These are phyloP conservation scores for Xylaria sp. DNA, from an alignment of 2,329 filamentous ascomycete genomes.

Conservation along the genomic window DNA sequence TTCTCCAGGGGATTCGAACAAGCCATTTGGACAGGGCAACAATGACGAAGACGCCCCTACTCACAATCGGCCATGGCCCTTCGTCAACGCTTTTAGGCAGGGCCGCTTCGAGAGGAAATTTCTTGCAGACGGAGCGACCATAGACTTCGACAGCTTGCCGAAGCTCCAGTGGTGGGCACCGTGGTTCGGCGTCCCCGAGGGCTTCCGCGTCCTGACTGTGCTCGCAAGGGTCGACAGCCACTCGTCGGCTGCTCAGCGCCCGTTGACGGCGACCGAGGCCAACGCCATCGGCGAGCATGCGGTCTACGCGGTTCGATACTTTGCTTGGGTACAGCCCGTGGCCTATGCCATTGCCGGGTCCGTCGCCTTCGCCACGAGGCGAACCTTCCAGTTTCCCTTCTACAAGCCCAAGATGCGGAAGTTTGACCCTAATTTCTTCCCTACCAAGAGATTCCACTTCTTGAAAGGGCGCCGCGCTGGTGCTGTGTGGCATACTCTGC, in stretches of 20 bases:
- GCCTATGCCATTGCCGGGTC: conserved; percentile 40
- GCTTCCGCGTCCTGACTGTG: conserved; percentile 20
- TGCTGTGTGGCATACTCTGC: conserved; percentile 52
- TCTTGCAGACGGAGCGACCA: conserved; percentile 45
- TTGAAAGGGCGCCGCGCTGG: conserved; percentile 45
- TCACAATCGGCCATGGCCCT: conserved; percentile 43
- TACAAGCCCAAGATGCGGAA: conserved; percentile 50
- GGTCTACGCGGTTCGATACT: conserved; percentile 46
- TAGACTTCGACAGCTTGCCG: conserved; percentile 45
- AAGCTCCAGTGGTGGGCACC: conserved; percentile 34
- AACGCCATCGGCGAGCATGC: conserved; percentile 44
- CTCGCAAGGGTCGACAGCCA: conserved; percentile 22
- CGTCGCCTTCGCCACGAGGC: conserved; percentile 47
- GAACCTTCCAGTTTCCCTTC: conserved; percentile 56
- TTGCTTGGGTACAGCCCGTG: conserved; percentile 48
- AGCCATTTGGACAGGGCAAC: conserved; percentile 1
- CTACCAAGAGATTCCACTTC: conserved; percentile 40
- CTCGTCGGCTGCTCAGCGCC: conserved; percentile 35
- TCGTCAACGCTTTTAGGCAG: conserved; percentile 26
- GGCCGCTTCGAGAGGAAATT: conserved; percentile 40
- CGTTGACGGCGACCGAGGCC: conserved; percentile 46
- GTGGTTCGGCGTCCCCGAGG: conserved; percentile 4
- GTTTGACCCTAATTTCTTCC: conserved; percentile 51
- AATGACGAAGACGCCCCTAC: conserved; percentile 19
- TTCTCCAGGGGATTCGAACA: not conserved